Evolutionary conservation across 179 eudicot genomes (phyloP).

Genomic region (Beta macrorhiza): DNA sequence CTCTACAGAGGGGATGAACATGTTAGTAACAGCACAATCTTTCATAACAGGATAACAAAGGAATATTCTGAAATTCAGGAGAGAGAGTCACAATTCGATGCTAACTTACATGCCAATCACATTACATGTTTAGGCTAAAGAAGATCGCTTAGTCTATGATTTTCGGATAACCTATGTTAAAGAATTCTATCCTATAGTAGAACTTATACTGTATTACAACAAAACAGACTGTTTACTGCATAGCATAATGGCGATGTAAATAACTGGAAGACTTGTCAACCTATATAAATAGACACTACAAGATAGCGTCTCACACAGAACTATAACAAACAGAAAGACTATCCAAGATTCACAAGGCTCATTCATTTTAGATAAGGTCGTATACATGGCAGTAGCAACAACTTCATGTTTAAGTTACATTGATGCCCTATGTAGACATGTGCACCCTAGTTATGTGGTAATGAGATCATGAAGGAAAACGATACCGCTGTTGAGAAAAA

Average conservation of each 20-base stretch:
- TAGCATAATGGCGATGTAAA: background rate
- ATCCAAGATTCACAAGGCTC: background rate
- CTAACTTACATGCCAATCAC: too few relatives aligned
- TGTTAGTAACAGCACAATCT: too few relatives aligned
- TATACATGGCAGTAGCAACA: background rate
- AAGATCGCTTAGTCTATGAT: background rate
- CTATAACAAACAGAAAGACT: background rate
- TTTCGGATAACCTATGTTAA: background rate
- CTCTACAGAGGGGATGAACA: too few relatives aligned
- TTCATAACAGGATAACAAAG: too few relatives aligned
- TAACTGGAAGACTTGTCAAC: background rate
- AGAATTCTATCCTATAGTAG: background rate
- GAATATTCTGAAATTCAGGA: too few relatives aligned
- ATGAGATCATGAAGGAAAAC: background rate
- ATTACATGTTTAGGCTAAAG: too few relatives aligned
- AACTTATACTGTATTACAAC: background rate
- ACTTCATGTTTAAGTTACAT: background rate
- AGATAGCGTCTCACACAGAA: background rate
- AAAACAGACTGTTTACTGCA: background rate
- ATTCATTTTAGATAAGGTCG: background rate
- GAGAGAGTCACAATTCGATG: too few relatives aligned
- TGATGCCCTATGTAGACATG: background rate
- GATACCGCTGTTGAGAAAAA: too few relatives aligned
- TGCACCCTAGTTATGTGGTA: background rate
- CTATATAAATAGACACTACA: background rate